Percentiles rank a stretch among this genome's conserved stretches.
Conservation (phyloP, 2,329 filamentous ascomycete genomes). For the Didymella pinodella region DNA sequence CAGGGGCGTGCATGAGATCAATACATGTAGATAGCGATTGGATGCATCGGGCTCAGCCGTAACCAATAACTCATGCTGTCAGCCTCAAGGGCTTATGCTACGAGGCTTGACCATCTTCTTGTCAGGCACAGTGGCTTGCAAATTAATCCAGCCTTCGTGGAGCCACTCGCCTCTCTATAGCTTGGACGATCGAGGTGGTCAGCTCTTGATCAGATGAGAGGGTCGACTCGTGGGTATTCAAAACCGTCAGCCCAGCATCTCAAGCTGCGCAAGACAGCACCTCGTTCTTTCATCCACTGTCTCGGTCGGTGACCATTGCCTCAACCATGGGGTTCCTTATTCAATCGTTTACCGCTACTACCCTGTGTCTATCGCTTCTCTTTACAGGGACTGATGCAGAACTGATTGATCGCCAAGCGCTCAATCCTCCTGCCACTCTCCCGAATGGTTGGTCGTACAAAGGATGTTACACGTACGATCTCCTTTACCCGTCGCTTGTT, state of each 20-base stretch:
- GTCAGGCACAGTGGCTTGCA: neutral
- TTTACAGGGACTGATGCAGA: slow-evolving; percentile 4
- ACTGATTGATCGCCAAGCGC: slow-evolving; percentile 15
- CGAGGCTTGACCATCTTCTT: neutral
- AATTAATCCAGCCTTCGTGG: slow-evolving; percentile 1
- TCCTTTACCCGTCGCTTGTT: slow-evolving; percentile 2
- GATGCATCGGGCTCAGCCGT: neutral
- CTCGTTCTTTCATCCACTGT: neutral
- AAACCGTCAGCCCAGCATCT: slow-evolving; percentile 8
- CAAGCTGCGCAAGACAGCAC: slow-evolving; percentile 1
- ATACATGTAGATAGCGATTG: slow-evolving; percentile 6
- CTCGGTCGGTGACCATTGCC: neutral
- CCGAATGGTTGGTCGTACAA: slow-evolving; percentile 33
- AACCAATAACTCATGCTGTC: neutral
- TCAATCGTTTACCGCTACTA: slow-evolving; percentile 1
- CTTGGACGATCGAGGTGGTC: slow-evolving; percentile 2
- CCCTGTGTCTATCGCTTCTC: slow-evolving; percentile 15
- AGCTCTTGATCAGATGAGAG: slow-evolving; percentile 2
- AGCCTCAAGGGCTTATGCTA: slow-evolving; percentile 1
- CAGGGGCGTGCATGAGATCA: slow-evolving; percentile 1
- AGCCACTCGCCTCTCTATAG: slow-evolving; percentile 1
- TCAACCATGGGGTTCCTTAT: slow-evolving; percentile 12
- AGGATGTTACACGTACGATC: slow-evolving; percentile 41
- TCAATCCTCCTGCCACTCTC: slow-evolving; percentile 3
- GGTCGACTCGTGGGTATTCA: neutral